Evolutionary conservation across 306 rosid genomes (phyloP).

Genomic region (Prunus fruticosa): DNA sequence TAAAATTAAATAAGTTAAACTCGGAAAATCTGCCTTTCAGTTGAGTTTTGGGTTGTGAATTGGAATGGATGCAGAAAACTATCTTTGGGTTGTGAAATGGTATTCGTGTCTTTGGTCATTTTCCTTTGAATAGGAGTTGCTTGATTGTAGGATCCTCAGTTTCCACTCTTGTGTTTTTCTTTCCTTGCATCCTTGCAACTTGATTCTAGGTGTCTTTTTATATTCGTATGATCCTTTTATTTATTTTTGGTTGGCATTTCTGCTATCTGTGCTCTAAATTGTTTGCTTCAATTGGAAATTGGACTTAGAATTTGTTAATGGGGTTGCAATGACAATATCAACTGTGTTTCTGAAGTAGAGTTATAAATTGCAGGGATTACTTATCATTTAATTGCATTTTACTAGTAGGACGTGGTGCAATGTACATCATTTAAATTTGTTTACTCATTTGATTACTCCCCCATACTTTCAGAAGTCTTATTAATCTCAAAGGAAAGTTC

Average conservation of each 20-base stretch:
- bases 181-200: neutral
- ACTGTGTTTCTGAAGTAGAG: neutral
- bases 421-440: neutral
- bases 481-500: neutral
- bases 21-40: neutral
- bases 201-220: neutral
- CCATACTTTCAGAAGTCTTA: neutral
- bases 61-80: neutral
- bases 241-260: neutral
- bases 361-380: neutral
- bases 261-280: neutral
- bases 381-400: neutral
- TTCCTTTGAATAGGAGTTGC: neutral
- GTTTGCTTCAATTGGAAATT: neutral
- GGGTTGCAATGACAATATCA: neutral
- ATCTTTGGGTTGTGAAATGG: neutral
- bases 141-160: too few relatives aligned
- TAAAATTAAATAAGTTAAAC: neutral
- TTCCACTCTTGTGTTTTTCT: neutral
- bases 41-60: neutral
- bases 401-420: neutral
- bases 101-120: neutral
- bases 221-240: neutral
- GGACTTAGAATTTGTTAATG: neutral
- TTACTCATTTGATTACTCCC: neutral